A percentile compares a stretch with the other conserved stretches of the same genome.
Conservation (phyloP, 176 grass and related monocot species). For the Hsuehochloa calcarea region DNA sequence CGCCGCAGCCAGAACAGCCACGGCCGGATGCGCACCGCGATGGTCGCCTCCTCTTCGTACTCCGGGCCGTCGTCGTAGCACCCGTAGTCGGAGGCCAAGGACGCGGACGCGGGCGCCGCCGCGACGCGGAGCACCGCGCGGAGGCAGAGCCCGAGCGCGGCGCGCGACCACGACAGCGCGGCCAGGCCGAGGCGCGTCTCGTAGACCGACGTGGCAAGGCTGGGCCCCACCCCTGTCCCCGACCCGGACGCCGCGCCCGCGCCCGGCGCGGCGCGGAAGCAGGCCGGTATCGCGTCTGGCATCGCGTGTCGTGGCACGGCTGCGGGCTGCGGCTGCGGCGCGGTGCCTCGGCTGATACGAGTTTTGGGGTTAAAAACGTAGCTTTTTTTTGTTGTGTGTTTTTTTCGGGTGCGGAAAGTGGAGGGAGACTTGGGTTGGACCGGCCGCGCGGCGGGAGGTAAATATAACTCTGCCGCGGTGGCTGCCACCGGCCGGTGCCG, state of each 20-base stretch:
- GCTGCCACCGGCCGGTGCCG: background rate
- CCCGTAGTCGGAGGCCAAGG: constrained; percentile 34
- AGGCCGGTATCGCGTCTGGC: constrained; percentile 50
- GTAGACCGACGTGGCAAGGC: constrained; percentile 74
- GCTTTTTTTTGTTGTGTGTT: background rate
- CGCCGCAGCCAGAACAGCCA: constrained; percentile 78
- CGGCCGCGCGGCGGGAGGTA: constrained; percentile 2
- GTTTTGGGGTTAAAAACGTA: background rate
- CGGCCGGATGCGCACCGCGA: constrained; percentile 52
- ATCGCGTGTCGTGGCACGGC: constrained; percentile 19
- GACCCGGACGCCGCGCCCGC: constrained; percentile 13
- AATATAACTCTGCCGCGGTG: constrained; percentile 37
- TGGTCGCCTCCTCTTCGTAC: constrained; percentile 35
- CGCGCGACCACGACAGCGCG: constrained; percentile 81
- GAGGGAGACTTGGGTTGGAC: background rate
- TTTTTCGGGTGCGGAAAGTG: background rate
- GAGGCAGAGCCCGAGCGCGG: constrained; percentile 69
- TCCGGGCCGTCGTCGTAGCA: constrained; percentile 33
- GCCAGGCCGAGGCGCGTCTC: constrained; percentile 79
- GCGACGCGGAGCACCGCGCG: constrained; percentile 65
- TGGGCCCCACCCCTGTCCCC: constrained; percentile 29
- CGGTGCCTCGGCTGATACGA: background rate
- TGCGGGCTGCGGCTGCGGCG: background rate
- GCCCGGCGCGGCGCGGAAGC: constrained; percentile 33
- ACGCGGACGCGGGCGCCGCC: background rate